phyloP scores from a whole-genome alignment of 108 stramenopile genomes.

The Pseudonitzschia multistriata region DNA sequence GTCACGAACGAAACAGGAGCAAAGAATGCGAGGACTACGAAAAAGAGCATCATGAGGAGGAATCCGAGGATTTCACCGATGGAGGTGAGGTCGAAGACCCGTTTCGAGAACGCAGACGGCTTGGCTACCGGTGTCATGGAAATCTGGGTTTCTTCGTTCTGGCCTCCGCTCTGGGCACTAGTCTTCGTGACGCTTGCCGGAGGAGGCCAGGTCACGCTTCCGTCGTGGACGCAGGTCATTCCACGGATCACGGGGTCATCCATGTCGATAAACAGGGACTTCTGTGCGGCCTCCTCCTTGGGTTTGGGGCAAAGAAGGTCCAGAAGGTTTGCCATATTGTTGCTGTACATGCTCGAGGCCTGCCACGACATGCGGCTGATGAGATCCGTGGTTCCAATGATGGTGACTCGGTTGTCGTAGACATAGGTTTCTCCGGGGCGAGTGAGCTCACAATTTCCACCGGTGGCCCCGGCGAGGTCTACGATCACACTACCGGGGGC shows the following conservation, averaged over 20 bases:
- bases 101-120: constrained; percentile 42
- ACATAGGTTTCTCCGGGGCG: constrained; percentile 52
- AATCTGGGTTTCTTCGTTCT: constrained; percentile 9
- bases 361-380: constrained; percentile 73
- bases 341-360: constrained; percentile 79
- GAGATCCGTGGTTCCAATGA: constrained; percentile 79
- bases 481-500: constrained; percentile 80
- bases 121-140: constrained; percentile 16
- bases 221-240: constrained; percentile 52
- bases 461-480: constrained; percentile 85
- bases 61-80: constrained; percentile 40
- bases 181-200: constrained; percentile 54
- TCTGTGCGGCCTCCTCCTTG: constrained; percentile 21
- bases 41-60: constrained; percentile 29
- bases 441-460: constrained; percentile 89
- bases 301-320: constrained; percentile 51
- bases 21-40: constrained; percentile 43
- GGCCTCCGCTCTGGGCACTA: constrained; percentile 15
- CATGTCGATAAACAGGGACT: constrained; percentile 46
- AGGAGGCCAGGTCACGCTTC: constrained; percentile 64
- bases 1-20: constrained; percentile 49
- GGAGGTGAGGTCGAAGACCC: constrained; percentile 52
- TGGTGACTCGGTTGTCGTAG: constrained; percentile 68
- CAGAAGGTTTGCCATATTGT: constrained; percentile 87
- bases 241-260: constrained; percentile 76